Percentiles rank a stretch among this genome's conserved stretches.
Conservation (phyloP, 1,284 basidiomycete species). For the Fomes fomentarius region DNA sequence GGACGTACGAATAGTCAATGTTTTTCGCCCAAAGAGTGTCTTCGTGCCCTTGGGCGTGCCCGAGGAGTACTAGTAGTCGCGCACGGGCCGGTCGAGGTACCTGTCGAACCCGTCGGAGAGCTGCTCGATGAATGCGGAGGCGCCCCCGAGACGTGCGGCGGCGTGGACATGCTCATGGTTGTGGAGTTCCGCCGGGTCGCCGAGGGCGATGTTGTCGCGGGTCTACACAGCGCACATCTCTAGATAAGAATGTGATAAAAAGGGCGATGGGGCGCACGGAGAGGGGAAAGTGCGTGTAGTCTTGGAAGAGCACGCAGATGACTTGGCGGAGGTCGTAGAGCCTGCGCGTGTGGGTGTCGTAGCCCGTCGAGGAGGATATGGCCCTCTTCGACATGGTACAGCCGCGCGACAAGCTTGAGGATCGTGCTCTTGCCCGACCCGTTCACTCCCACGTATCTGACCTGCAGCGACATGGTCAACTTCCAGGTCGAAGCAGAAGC, state of each 20-base stretch:
- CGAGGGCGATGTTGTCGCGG: slow-evolving; percentile 74
- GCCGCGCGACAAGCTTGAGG: slow-evolving; percentile 68
- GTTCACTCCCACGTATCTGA: slow-evolving; percentile 78
- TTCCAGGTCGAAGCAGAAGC: not conserved
- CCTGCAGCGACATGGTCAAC: slow-evolving; percentile 38
- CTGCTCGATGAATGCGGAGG: slow-evolving; percentile 59
- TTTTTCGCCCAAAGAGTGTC: slow-evolving; percentile 60
- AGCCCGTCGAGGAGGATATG: slow-evolving; percentile 66
- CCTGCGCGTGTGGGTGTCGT: slow-evolving; percentile 61
- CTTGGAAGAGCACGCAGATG: slow-evolving; percentile 75
- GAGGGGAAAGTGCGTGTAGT: slow-evolving; percentile 77
- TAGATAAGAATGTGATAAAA: not conserved
- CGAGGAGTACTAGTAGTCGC: slow-evolving; percentile 69
- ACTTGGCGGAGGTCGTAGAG: slow-evolving; percentile 66
- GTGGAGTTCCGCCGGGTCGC: slow-evolving; percentile 55
- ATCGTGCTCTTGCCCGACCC: slow-evolving; percentile 82
- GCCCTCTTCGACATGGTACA: slow-evolving; percentile 72
- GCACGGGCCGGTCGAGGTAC: slow-evolving; percentile 72
- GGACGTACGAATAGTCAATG: slow-evolving; percentile 56
- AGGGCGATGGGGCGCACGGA: slow-evolving; percentile 50
- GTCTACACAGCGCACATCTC: slow-evolving; percentile 50
- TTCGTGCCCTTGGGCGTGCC: slow-evolving; percentile 64
- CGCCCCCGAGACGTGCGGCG: slow-evolving; percentile 72
- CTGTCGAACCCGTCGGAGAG: slow-evolving; percentile 71
- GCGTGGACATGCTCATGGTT: slow-evolving; percentile 61